Percentiles rank a stretch among this genome's conserved stretches.
Evolutionary conservation across 108 stramenopile species (phyloP).

Genomic region (Pseudonitzschia delicatissima): DNA sequence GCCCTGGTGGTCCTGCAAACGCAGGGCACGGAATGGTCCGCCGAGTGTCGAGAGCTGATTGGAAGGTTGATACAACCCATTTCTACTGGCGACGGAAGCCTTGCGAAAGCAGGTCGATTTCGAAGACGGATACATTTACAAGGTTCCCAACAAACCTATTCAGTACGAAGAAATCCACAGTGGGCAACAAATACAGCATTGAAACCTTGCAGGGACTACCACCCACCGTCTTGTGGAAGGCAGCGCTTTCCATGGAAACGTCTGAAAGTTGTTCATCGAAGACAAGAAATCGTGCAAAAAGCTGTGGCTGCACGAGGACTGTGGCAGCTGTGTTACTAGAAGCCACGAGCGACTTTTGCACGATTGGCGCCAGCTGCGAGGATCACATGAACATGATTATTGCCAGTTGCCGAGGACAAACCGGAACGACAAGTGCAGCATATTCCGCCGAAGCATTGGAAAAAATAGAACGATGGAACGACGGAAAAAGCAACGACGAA

Average conservation of each 20-base stretch:
- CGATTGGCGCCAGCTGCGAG: conserved; percentile 71
- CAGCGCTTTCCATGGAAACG: conserved; percentile 62
- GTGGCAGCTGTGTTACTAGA: conserved; percentile 46
- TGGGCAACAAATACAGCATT: conserved; percentile 19
- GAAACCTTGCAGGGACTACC: conserved; percentile 29
- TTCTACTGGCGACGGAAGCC: conserved; percentile 60
- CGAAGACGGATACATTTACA: conserved; percentile 73
- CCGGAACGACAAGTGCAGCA: conserved; percentile 2
- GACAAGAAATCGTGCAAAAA: conserved; percentile 11
- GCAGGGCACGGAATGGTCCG: conserved; percentile 27
- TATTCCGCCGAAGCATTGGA: conserved; percentile 40
- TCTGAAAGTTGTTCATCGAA: conserved; percentile 34
- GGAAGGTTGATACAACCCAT: conserved; percentile 38
- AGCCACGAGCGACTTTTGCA: conserved; percentile 76
- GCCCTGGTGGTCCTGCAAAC: conserved; percentile 36
- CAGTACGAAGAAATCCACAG: background rate
- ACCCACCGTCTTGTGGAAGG: conserved; percentile 67
- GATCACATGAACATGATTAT: conserved; percentile 71
- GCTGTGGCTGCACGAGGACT: conserved; percentile 16
- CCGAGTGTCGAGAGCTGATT: conserved; percentile 44
- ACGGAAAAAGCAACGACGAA: conserved; percentile 27
- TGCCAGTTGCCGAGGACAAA: conserved; percentile 36
- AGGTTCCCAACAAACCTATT: conserved; percentile 5
- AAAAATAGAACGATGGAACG: conserved; percentile 23
- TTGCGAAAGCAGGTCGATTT: conserved; percentile 76